These are phyloP conservation scores for Lophiostoma macrostomum DNA, from an alignment of 495 filamentous ascomycete species.

Conservation along the genomic window DNA sequence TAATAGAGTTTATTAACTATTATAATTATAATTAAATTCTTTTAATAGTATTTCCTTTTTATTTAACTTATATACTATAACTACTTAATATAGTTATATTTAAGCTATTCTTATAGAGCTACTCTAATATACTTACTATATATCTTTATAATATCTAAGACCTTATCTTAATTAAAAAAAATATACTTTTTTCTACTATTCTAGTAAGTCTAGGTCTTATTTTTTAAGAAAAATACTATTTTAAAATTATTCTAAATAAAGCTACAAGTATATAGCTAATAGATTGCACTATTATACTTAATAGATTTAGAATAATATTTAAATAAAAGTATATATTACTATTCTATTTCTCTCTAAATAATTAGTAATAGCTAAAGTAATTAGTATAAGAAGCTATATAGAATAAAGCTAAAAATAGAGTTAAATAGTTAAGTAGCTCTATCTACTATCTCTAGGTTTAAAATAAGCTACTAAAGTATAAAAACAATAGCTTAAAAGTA, in stretches of 20 bases:
- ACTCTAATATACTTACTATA: not conserved
- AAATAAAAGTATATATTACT: no score
- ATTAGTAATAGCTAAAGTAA: no score
- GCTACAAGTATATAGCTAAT: not conserved
- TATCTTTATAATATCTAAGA: not conserved
- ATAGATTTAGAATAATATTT: not conserved
- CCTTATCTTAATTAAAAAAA: not conserved
- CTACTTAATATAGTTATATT: not conserved
- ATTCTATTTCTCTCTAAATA: no score
- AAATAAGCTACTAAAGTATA: no score
- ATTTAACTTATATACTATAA: not conserved
- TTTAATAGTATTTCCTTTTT: not conserved
- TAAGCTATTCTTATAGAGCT: not conserved
- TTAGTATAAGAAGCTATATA: no score
- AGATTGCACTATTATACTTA: not conserved
- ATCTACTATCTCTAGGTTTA: no score
- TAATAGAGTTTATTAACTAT: not conserved
- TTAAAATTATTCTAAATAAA: not conserved
- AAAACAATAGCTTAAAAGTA: no score
- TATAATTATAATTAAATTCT: not conserved
- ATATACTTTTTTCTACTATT: slow-evolving; percentile 2
- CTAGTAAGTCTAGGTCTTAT: not conserved
- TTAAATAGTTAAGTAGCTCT: no score
- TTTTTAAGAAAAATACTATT: not conserved
- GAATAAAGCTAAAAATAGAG: no score